Conservation (phyloP, 306 rosid species). For the Vigna unguiculata region DNA sequence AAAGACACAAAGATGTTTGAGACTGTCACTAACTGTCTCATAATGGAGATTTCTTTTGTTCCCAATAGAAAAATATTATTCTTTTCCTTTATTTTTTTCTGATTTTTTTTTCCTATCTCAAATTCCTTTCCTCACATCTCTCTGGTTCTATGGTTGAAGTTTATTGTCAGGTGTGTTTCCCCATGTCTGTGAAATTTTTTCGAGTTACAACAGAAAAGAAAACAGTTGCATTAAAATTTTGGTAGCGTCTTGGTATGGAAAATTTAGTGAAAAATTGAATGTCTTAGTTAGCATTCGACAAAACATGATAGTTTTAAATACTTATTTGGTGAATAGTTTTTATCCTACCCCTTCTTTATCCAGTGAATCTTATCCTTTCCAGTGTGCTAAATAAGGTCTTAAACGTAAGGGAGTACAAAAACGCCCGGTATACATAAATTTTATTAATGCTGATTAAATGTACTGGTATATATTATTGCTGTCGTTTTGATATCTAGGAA, state of each 20-base stretch:
- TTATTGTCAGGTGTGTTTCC: not conserved
- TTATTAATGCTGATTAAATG: not conserved
- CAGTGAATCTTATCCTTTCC: not conserved
- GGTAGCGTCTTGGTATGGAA: not conserved
- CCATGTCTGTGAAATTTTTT: not conserved
- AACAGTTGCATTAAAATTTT: not conserved
- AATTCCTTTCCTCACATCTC: conserved; percentile 16
- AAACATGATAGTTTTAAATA: not conserved
- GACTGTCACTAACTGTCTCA: not conserved
- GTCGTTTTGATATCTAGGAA: conserved; percentile 21
- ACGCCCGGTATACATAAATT: not conserved
- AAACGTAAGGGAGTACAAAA: not conserved
- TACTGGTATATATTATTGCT: not conserved
- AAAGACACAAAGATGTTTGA: not conserved
- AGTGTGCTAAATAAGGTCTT: not conserved
- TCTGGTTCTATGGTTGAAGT: conserved; percentile 10
- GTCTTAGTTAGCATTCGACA: not conserved
- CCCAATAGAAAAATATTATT: not conserved
- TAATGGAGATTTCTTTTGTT: not conserved
- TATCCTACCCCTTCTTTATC: not conserved
- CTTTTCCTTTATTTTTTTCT: not conserved
- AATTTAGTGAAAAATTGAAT: not conserved
- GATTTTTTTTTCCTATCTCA: not conserved
- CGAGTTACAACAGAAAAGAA: not conserved
- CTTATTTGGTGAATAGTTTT: not conserved